A percentile compares a stretch with the other conserved stretches of the same genome.
Evolutionary conservation across 805 yeast genomes (phyloP).

Genomic region (Saturnispora sekii): DNA sequence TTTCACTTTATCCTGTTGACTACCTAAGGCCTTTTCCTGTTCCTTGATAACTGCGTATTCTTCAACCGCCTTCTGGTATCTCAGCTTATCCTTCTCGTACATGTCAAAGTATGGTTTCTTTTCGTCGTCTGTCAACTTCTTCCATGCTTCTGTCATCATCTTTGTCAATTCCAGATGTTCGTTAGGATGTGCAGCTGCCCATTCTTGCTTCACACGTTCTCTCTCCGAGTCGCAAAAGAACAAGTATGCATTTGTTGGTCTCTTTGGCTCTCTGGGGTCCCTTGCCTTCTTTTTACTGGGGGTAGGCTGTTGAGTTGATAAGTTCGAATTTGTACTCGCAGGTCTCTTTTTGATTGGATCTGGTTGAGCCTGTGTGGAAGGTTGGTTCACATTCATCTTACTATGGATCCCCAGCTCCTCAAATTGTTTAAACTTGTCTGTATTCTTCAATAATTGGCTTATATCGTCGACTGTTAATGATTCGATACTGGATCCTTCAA

Average conservation of each 20-base stretch:
- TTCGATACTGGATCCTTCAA: constrained; percentile 23
- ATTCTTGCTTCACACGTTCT: constrained; percentile 53
- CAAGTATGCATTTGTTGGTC: constrained; percentile 85
- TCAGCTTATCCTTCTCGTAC: constrained; percentile 67
- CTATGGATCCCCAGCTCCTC: constrained; percentile 1
- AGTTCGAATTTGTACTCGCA: neutral
- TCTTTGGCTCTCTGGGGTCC: constrained; percentile 79
- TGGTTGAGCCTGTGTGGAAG: neutral
- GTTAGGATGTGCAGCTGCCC: constrained; percentile 44
- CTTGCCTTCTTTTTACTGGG: constrained; percentile 33
- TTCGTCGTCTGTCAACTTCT: constrained; percentile 54
- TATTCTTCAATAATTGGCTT: constrained; percentile 19
- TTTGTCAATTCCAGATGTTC: constrained; percentile 57
- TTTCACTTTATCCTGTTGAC: neutral
- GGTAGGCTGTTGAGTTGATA: constrained; percentile 14
- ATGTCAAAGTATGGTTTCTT: constrained; percentile 64
- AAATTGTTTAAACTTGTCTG: constrained; percentile 12
- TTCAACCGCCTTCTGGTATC: constrained; percentile 67
- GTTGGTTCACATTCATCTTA: neutral
- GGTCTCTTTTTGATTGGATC: constrained; percentile 2
- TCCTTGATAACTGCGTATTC: constrained; percentile 26
- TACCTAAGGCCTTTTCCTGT: constrained; percentile 6
- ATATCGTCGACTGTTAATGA: constrained; percentile 21
- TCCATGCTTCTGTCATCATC: constrained; percentile 82
- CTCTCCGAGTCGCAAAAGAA: constrained; percentile 82